Evolutionary conservation across 345 rosid genomes (phyloP).

Genomic region (Heritiera littoralis): DNA sequence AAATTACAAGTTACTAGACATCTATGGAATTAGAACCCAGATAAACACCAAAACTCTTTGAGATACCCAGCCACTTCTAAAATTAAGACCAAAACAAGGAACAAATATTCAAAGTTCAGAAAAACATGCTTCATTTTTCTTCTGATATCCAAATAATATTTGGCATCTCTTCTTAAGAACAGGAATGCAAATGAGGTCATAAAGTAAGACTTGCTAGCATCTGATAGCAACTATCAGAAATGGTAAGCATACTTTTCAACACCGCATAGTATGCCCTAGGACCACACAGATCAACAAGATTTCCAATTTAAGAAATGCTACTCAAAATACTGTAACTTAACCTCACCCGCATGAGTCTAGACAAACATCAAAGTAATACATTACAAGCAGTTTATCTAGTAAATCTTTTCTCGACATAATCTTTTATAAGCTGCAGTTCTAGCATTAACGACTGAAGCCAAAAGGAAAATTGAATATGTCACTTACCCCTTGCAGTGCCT

Average conservation of each 20-base stretch:
- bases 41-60: background rate
- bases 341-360: slow-evolving; percentile 3
- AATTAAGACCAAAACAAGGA: slow-evolving; percentile 4
- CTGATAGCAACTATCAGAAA: background rate
- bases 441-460: background rate
- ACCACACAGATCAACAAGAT: slow-evolving; percentile 1
- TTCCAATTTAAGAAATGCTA: background rate
- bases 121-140: background rate
- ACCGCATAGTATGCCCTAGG: background rate
- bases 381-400: background rate
- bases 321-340: background rate
- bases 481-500: slow-evolving; percentile 97
- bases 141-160: background rate
- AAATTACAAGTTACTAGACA: background rate
- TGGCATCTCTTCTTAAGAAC: slow-evolving; percentile 5
- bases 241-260: background rate
- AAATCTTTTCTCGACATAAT: background rate
- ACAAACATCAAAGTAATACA: slow-evolving; percentile 5
- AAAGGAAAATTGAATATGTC: background rate
- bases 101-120: background rate
- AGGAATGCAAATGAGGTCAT: slow-evolving; percentile 8
- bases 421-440: slow-evolving; percentile 7
- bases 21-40: background rate
- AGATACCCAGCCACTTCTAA: background rate
- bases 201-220: slow-evolving; percentile 2